These are phyloP conservation scores for Phytopythium boreale DNA, from an alignment of 352 stramenopile species.

Conservation along the genomic window DNA sequence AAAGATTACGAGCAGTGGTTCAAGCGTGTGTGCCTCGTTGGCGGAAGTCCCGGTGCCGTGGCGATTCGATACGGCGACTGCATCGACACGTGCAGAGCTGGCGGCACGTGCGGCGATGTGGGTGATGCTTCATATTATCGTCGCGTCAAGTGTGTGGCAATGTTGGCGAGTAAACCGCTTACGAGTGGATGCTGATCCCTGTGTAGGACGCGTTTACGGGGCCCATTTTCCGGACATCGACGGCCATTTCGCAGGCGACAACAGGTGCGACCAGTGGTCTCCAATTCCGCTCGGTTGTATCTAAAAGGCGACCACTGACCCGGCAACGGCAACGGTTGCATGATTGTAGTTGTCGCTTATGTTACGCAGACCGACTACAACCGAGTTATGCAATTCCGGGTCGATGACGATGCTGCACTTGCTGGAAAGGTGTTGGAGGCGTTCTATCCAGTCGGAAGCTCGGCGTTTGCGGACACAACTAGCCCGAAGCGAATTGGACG, in stretches of 20 bases:
- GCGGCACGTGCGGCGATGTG: conserved; percentile 42
- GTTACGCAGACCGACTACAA: conserved; percentile 39
- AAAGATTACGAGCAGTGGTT: conserved; percentile 34
- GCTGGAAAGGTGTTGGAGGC: neutral
- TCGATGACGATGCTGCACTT: conserved; percentile 16
- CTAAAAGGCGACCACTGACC: too few relatives aligned
- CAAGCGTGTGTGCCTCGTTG: conserved; percentile 5
- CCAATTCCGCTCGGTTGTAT: too few relatives aligned
- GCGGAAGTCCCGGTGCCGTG: conserved; percentile 5
- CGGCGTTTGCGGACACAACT: neutral
- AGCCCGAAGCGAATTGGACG: neutral
- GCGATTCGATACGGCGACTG: conserved; percentile 33
- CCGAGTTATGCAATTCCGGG: conserved; percentile 31
- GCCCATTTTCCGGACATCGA: conserved; percentile 28
- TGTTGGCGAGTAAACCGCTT: neutral
- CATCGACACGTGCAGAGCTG: conserved; percentile 29
- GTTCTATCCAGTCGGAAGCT: neutral
- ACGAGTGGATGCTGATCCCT: too few relatives aligned
- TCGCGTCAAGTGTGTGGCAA: neutral
- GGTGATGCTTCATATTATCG: conserved; percentile 3
- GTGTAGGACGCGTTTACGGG: conserved; percentile 32
- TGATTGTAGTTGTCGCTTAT: conserved; percentile 21
- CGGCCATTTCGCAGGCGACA: conserved; percentile 37
- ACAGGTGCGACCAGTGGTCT: conserved; percentile 21
- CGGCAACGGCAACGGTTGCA: neutral